Conservation (phyloP, 495 filamentous ascomycete species). For the Xylaria castorea region DNA sequence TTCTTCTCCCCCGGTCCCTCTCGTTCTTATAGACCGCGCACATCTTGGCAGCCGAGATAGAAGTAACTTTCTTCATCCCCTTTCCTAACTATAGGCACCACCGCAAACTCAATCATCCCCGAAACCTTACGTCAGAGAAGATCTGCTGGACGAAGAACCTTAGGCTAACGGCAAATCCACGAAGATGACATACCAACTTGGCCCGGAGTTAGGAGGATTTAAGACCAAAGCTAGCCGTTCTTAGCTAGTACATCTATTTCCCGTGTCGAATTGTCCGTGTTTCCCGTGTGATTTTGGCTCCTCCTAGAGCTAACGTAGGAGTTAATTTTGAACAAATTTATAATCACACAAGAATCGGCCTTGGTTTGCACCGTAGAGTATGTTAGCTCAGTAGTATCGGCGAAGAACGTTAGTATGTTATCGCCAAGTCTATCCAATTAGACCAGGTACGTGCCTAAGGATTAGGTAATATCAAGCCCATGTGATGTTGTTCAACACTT, state of each 20-base stretch:
- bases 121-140: neutral
- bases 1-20: neutral
- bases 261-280: slow-evolving; percentile 9
- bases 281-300: neutral
- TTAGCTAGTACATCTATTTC: neutral
- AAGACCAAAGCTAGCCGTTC: neutral
- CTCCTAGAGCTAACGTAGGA: neutral
- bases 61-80: neutral
- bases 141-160: neutral
- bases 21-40: slow-evolving; percentile 12
- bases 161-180: neutral
- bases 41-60: neutral
- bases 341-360: slow-evolving; percentile 2
- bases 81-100: neutral
- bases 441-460: neutral
- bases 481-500: neutral
- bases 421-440: neutral
- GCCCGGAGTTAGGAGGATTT: slow-evolving; percentile 1
- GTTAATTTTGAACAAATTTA: slow-evolving; percentile 4
- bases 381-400: neutral
- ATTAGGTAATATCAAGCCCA: neutral
- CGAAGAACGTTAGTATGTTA: neutral
- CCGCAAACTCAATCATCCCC: neutral
- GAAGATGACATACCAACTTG: neutral
- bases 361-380: neutral